phyloP scores from a whole-genome alignment of 2,329 filamentous ascomycete genomes.

The Arthrinium puccinioides region DNA sequence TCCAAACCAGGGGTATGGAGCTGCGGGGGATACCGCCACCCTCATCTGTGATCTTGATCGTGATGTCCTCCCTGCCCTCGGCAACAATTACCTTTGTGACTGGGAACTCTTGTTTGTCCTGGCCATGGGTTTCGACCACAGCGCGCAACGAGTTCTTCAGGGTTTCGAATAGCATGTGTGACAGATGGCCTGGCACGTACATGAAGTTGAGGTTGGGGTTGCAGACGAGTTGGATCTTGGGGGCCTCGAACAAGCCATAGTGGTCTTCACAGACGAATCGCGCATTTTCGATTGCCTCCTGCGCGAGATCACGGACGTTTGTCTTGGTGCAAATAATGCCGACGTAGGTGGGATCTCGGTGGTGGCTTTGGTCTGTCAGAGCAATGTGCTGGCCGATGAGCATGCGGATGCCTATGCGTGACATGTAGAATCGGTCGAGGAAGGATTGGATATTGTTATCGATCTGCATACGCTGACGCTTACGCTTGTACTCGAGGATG shows the following conservation, averaged over 20 bases:
- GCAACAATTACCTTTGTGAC: conserved; percentile 97
- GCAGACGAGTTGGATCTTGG: conserved; percentile 94
- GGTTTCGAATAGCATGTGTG: conserved; percentile 99
- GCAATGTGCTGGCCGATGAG: conserved; percentile 98
- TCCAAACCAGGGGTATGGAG: conserved; percentile 96
- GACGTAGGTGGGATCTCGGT: conserved; percentile 87
- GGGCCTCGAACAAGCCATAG: conserved; percentile 94
- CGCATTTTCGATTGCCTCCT: conserved; percentile 97
- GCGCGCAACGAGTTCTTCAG: conserved; percentile 96
- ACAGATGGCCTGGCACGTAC: conserved; percentile 98
- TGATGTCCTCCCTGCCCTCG: conserved; percentile 97
- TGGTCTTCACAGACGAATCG: conserved; percentile 99
- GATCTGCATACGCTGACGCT: conserved; percentile 94
- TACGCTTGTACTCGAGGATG: conserved; percentile 96
- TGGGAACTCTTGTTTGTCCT: conserved; percentile 93
- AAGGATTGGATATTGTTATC: conserved; percentile 96
- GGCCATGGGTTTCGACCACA: conserved; percentile 90
- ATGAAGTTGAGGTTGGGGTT: conserved; percentile 94
- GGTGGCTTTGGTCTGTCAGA: conserved; percentile 84
- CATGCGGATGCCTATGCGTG: conserved; percentile 97
- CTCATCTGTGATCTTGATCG: conserved; percentile 96
- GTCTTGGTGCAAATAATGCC: conserved; percentile 99
- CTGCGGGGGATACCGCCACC: conserved; percentile 91
- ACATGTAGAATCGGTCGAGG: conserved; percentile 99
- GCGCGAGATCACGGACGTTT: conserved; percentile 87